Conservation (phyloP, 805 yeast species). For the Candida glaebosa region DNA sequence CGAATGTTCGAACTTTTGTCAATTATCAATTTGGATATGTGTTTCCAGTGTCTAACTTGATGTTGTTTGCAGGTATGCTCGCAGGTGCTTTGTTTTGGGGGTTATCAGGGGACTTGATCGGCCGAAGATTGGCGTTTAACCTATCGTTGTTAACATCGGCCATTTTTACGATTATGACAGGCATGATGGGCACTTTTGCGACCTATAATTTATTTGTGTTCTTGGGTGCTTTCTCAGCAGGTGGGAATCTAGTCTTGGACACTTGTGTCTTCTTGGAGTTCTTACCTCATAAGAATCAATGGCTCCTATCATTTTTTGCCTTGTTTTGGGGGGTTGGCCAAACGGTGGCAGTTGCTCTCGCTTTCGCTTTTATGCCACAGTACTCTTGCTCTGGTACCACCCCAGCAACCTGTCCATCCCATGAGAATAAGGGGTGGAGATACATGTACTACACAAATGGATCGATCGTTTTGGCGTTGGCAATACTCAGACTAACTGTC, state of each 20-base stretch:
- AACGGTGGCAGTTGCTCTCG: constrained; percentile 46
- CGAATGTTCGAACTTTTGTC: constrained; percentile 44
- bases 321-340: constrained; percentile 65
- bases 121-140: constrained; percentile 49
- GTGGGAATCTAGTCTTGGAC: constrained; percentile 28
- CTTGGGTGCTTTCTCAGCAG: constrained; percentile 20
- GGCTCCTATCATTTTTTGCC: constrained; percentile 33
- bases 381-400: constrained; percentile 46
- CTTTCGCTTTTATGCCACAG: constrained; percentile 54
- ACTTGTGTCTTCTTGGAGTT: constrained; percentile 25
- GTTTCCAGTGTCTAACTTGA: constrained; percentile 42
- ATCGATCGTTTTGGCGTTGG: constrained; percentile 44
- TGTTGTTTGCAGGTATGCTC: constrained; percentile 41
- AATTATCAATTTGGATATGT: constrained; percentile 45
- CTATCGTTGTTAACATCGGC: constrained; percentile 19
- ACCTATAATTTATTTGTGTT: constrained; percentile 21
- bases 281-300: constrained; percentile 23
- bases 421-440: constrained; percentile 59
- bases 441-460: constrained; percentile 48
- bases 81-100: constrained; percentile 56
- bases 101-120: constrained; percentile 51
- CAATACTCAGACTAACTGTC: constrained; percentile 27
- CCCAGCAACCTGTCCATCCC: constrained; percentile 37
- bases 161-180: constrained; percentile 21
- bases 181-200: constrained; percentile 23